Percentiles rank a stretch among this genome's conserved stretches.
phyloP scores from a whole-genome alignment of 768 basidiomycete species.

The Leccinum variicolor region DNA sequence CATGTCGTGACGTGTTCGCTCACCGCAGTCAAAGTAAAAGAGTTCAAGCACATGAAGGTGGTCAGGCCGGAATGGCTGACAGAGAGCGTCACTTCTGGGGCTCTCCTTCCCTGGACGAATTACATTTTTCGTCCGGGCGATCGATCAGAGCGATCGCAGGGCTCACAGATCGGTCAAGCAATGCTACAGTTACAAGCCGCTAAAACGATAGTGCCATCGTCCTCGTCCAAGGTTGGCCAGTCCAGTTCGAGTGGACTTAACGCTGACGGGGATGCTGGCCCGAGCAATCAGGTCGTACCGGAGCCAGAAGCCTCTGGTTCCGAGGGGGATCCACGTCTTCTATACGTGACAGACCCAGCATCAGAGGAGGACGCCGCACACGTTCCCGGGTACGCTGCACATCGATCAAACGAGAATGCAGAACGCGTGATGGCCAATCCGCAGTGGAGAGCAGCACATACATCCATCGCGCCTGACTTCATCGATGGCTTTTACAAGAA shows the following conservation, averaged over 20 bases:
- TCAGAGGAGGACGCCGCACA: constrained; percentile 41
- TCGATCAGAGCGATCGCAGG: constrained; percentile 49
- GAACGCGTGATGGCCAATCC: constrained; percentile 78
- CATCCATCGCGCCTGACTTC: constrained; percentile 81
- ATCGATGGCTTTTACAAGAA: constrained; percentile 82
- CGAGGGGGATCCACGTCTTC: constrained; percentile 18
- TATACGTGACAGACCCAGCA: constrained; percentile 42
- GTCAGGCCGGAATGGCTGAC: constrained; percentile 86
- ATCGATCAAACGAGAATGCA: constrained; percentile 68
- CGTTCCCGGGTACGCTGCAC: constrained; percentile 64
- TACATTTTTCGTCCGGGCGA: constrained; percentile 58
- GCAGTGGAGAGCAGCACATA: constrained; percentile 85
- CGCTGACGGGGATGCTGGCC: background rate
- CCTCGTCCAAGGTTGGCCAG: background rate
- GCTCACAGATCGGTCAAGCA: constrained; percentile 26
- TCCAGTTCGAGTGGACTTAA: background rate
- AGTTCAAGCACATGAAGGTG: constrained; percentile 89
- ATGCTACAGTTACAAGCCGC: constrained; percentile 11
- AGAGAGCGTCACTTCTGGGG: constrained; percentile 65
- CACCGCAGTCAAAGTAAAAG: constrained; percentile 84
- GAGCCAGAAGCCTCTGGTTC: constrained; percentile 1
- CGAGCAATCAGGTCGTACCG: background rate
- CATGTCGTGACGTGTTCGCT: constrained; percentile 91
- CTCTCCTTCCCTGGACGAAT: constrained; percentile 76
- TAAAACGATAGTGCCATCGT: constrained; percentile 4